These are phyloP conservation scores for Fagopyrum homotropicum DNA, from an alignment of 148 eudicot species.

Conservation along the genomic window DNA sequence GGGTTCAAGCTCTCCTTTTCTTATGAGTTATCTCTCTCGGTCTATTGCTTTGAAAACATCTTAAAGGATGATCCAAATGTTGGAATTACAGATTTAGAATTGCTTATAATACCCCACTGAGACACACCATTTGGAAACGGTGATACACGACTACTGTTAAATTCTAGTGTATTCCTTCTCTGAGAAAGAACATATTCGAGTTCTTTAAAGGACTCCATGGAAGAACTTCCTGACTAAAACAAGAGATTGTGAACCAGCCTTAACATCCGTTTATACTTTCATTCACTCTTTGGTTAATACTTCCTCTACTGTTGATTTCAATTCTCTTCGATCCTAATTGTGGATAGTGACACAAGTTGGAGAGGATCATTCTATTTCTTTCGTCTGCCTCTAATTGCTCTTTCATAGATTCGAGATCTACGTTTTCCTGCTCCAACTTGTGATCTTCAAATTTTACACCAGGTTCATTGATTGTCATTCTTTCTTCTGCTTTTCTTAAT, in stretches of 20 bases:
- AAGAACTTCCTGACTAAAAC: constrained; percentile 32
- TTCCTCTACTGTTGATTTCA: too few relatives aligned
- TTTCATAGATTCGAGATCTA: background rate
- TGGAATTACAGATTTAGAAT: constrained; percentile 27
- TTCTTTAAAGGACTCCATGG: constrained; percentile 37
- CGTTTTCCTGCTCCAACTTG: background rate
- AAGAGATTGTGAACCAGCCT: constrained; percentile 21
- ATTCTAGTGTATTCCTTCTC: constrained; percentile 36
- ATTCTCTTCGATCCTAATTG: too few relatives aligned
- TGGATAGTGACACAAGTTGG: background rate
- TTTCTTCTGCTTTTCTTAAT: background rate
- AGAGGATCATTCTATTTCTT: background rate
- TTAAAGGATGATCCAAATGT: constrained; percentile 34
- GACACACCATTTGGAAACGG: constrained; percentile 31
- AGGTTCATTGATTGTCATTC: too few relatives aligned
- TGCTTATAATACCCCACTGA: constrained; percentile 29
- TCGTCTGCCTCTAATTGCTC: background rate
- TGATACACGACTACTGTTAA: constrained; percentile 35
- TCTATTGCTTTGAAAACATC: too few relatives aligned
- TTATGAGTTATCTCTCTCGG: too few relatives aligned
- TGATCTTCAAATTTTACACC: background rate
- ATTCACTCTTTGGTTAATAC: constrained; percentile 24
- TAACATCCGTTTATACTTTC: constrained; percentile 25
- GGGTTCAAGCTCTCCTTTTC: too few relatives aligned
- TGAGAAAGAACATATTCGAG: constrained; percentile 29